phyloP scores from a whole-genome alignment of 495 filamentous ascomycete genomes.

The Pseudoneurospora amorphoporcata region DNA sequence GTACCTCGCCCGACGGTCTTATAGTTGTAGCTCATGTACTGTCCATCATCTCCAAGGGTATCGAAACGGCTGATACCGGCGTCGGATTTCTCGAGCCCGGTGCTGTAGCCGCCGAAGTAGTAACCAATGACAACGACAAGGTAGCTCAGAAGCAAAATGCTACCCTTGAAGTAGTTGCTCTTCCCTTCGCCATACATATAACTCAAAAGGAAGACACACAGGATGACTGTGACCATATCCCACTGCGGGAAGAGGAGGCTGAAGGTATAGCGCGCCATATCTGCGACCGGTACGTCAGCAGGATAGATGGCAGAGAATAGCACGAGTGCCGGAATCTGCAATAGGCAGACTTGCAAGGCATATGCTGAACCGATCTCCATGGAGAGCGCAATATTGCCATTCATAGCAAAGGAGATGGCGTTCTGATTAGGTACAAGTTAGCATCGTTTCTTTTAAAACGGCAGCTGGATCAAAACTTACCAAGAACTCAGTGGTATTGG shows the following conservation, averaged over 20 bases:
- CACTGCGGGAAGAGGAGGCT: slow-evolving; percentile 95
- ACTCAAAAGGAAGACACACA: slow-evolving; percentile 93
- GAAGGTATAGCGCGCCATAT: slow-evolving; percentile 71
- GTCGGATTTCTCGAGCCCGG: slow-evolving; percentile 42
- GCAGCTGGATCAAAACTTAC: slow-evolving; percentile 37
- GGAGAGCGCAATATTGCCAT: slow-evolving; percentile 96
- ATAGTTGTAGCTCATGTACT: slow-evolving; percentile 36
- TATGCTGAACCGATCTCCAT: slow-evolving; percentile 99
- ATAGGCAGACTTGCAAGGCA: slow-evolving; percentile 91
- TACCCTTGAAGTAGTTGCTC: slow-evolving; percentile 88
- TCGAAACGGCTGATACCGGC: slow-evolving; percentile 62
- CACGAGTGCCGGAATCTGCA: slow-evolving; percentile 90
- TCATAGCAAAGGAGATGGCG: slow-evolving; percentile 99
- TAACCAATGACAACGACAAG: slow-evolving; percentile 87
- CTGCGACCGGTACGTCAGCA: slow-evolving; percentile 26
- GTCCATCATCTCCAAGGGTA: slow-evolving; percentile 45
- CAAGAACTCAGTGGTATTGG: slow-evolving; percentile 96
- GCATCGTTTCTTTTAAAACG: slow-evolving; percentile 4
- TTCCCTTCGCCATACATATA: slow-evolving; percentile 99
- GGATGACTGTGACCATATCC: slow-evolving; percentile 96
- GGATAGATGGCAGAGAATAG: slow-evolving; percentile 65
- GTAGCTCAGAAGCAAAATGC: slow-evolving; percentile 88
- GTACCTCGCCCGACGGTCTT: slow-evolving; percentile 40
- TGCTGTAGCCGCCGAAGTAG: slow-evolving; percentile 71
- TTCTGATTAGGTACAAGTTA: slow-evolving; percentile 52